These are phyloP conservation scores for Skeletonema tropicum DNA, from an alignment of 108 stramenopile genomes.

Conservation along the genomic window DNA sequence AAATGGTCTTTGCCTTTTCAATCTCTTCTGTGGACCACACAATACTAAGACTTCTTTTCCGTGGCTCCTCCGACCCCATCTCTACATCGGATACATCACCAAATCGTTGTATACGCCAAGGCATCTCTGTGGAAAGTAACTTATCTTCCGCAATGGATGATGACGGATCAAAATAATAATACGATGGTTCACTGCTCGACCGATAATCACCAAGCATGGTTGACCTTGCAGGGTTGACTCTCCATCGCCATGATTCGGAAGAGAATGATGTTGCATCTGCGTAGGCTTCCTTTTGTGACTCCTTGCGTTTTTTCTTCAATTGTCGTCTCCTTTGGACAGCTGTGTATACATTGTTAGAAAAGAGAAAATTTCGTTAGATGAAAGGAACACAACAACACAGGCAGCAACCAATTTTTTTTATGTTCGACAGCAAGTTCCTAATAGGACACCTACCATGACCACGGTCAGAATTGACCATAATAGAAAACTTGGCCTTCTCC, in stretches of 20 bases:
- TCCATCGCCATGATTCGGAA: constrained; percentile 53
- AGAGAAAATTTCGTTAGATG: background rate
- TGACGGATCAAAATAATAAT: constrained; percentile 43
- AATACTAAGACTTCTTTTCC: constrained; percentile 30
- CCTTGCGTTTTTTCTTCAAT: constrained; percentile 43
- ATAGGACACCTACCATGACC: constrained; percentile 35
- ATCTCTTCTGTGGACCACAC: constrained; percentile 39
- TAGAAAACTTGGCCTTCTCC: constrained; percentile 42
- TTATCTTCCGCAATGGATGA: constrained; percentile 11
- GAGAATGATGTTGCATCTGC: constrained; percentile 47
- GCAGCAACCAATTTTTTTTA: background rate
- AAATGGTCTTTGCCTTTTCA: constrained; percentile 50
- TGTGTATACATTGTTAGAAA: background rate
- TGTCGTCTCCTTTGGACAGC: constrained; percentile 44
- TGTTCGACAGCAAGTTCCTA: no score
- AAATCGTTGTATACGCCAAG: constrained; percentile 38
- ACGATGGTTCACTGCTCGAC: constrained; percentile 24
- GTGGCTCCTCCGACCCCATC: constrained; percentile 2
- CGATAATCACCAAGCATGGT: constrained; percentile 47
- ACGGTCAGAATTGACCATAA: constrained; percentile 40
- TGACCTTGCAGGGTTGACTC: constrained; percentile 44
- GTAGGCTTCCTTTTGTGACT: constrained; percentile 21
- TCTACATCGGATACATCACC: constrained; percentile 10
- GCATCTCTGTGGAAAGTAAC: constrained; percentile 23
- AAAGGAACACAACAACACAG: background rate